Conservation (phyloP, 2,329 filamentous ascomycete genomes). For the Rutstroemia sp. region DNA sequence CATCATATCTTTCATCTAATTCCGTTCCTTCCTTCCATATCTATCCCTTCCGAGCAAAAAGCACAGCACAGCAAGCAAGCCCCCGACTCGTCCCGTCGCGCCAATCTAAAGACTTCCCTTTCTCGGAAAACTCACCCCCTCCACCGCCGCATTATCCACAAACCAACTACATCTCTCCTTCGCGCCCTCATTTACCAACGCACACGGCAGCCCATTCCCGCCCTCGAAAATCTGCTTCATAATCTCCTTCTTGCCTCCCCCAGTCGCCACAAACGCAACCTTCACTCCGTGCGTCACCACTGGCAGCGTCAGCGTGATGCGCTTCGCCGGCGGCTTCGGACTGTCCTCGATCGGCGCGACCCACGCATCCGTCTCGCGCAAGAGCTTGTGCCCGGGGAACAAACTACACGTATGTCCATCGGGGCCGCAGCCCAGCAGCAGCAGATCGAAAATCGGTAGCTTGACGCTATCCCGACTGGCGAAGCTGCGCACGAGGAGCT, state of each 20-base stretch:
- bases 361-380: constrained; percentile 85
- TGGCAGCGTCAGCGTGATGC: constrained; percentile 87
- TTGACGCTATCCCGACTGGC: constrained; percentile 90
- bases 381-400: constrained; percentile 81
- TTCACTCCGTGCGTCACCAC: constrained; percentile 82
- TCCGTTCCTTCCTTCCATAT: no score
- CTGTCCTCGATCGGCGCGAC: constrained; percentile 87
- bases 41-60: neutral
- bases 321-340: constrained; percentile 83
- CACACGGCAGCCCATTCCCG: constrained; percentile 68
- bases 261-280: constrained; percentile 88
- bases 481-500: constrained; percentile 76
- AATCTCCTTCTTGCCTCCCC: constrained; percentile 81
- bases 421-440: constrained; percentile 88
- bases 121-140: constrained; percentile 76
- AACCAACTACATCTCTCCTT: constrained; percentile 94
- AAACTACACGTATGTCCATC: constrained; percentile 97
- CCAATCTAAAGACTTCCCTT: constrained; percentile 52
- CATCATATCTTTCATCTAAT: no score
- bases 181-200: constrained; percentile 75
- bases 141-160: constrained; percentile 76
- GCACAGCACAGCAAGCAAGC: no score
- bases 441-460: constrained; percentile 87
- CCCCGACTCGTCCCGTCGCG: no score
- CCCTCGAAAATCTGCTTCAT: constrained; percentile 88